These are phyloP conservation scores for Wickerhamiella domercqiae DNA, from an alignment of 805 yeast genomes.

Conservation along the genomic window DNA sequence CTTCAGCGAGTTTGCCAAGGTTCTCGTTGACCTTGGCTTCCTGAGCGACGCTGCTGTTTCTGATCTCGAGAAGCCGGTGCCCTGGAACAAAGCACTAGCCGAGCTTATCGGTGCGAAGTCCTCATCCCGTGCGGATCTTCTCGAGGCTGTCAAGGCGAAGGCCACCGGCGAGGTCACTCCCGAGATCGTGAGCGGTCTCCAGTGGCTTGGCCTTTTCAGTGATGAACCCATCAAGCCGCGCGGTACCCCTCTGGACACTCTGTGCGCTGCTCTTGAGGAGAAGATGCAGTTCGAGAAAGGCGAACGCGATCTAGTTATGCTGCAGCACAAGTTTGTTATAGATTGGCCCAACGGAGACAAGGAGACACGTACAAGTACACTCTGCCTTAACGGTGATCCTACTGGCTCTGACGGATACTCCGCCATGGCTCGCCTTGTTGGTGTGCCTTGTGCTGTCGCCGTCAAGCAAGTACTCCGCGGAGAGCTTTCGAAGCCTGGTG, in stretches of 20 bases:
- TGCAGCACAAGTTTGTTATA: slow-evolving; percentile 96
- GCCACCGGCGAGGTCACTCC: slow-evolving; percentile 67
- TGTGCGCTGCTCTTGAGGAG: slow-evolving; percentile 91
- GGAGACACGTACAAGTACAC: slow-evolving; percentile 88
- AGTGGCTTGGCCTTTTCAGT: slow-evolving; percentile 89
- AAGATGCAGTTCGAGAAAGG: slow-evolving; percentile 91
- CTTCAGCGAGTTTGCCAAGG: slow-evolving; percentile 95
- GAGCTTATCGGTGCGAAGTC: slow-evolving; percentile 61
- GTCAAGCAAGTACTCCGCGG: slow-evolving; percentile 74
- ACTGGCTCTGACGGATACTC: slow-evolving; percentile 63
- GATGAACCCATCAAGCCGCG: slow-evolving; percentile 65
- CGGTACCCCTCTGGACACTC: slow-evolving; percentile 87
- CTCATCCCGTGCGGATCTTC: slow-evolving; percentile 51
- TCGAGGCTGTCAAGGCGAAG: slow-evolving; percentile 58
- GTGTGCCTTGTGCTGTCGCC: slow-evolving; percentile 97
- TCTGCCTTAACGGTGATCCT: slow-evolving; percentile 84
- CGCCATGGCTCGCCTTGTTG: slow-evolving; percentile 96
- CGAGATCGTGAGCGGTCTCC: slow-evolving; percentile 75
- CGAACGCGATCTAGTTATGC: slow-evolving; percentile 87
- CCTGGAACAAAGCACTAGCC: slow-evolving; percentile 86
- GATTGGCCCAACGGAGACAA: slow-evolving; percentile 87
- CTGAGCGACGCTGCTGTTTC: slow-evolving; percentile 60
- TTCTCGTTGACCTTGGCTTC: slow-evolving; percentile 85
- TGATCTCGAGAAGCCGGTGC: slow-evolving; percentile 35
- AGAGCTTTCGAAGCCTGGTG: slow-evolving; percentile 59